Evolutionary conservation across 306 rosid genomes (phyloP), one percentile per base, ranked within the genome.

Genomic region (Sphenostylis stenocarpa): DNA sequence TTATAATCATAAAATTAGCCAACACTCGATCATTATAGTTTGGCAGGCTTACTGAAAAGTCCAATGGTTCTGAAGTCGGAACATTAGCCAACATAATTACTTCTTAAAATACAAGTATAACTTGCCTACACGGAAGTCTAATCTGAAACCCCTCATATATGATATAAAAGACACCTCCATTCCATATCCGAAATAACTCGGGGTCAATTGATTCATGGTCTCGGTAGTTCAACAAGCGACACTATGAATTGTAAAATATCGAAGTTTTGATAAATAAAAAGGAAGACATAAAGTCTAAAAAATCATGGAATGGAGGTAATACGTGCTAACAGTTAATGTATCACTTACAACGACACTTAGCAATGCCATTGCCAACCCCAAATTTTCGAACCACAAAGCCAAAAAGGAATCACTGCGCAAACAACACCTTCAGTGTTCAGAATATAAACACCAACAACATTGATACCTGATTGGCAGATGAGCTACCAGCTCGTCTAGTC

Each of bases 401-500:
- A 36, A 56, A 38, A n/a, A 20, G 1, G 23, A 75, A 29, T 49
- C 34, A 63, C 76, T 0, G 48, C 12, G 23, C 43, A 4, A 70
- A 64, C 17, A 44, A 12, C 36, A 26, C 33, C 19, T 12, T 28
- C 65, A 1, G 7, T 2, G 74, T 69, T 53, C 38, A 73, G 21
- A 65, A 43, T 7, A 3, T 1, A 60, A 31, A 33, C 44, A 62
- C 7, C 45, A 31, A 7, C 7, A 3, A 62, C 8, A 33, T n/a
- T 2, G 6, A 39, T 90, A 92, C 98, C 95, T 92, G 88, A 78
- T 77, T 87, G 28, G 81, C 65, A 28, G 87, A 67, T 29, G 89
- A 73, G 65, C 86, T 87, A 70, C 98, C 97, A 90, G 98, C 79
- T 79, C 93, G 85, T 71, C 90, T 83, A 77, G 58, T 81, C 62